Evolutionary conservation across 805 yeast species (phyloP).

Genomic region (Pichia exigua): DNA sequence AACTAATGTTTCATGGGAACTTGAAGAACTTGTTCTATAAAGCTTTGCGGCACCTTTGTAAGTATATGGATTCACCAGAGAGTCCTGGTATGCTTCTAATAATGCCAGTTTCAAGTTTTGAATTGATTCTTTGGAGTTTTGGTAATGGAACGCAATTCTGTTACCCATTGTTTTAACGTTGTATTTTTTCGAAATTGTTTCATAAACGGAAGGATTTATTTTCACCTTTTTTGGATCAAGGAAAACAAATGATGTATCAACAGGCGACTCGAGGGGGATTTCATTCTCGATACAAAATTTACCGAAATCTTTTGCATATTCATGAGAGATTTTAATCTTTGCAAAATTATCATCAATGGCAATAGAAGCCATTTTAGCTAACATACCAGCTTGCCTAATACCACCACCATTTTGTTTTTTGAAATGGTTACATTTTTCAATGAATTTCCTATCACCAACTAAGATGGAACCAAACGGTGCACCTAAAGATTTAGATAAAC

Average conservation of each 20-base stretch:
- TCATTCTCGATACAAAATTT: slow-evolving; percentile 44
- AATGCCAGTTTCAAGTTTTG: slow-evolving; percentile 51
- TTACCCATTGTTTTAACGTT: slow-evolving; percentile 62
- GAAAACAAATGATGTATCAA: slow-evolving; percentile 78
- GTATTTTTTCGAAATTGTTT: slow-evolving; percentile 39
- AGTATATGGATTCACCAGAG: slow-evolving; percentile 44
- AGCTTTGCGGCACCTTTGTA: slow-evolving; percentile 14
- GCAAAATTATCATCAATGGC: slow-evolving; percentile 71
- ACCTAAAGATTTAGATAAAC: slow-evolving; percentile 83
- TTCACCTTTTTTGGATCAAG: slow-evolving; percentile 47
- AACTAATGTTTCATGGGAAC: slow-evolving; percentile 1
- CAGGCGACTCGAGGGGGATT: slow-evolving; percentile 59
- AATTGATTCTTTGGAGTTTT: slow-evolving; percentile 45
- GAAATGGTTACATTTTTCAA: slow-evolving; percentile 72
- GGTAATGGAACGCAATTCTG: slow-evolving; percentile 77
- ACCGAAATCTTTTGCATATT: slow-evolving; percentile 41
- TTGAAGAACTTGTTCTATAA: slow-evolving; percentile 10
- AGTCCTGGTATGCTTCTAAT: slow-evolving; percentile 47
- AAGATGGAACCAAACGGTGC: slow-evolving; percentile 90
- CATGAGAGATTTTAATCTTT: slow-evolving; percentile 43
- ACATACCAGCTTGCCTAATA: slow-evolving; percentile 78
- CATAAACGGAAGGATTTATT: slow-evolving; percentile 42
- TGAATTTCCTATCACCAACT: slow-evolving; percentile 56
- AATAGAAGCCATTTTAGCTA: slow-evolving; percentile 68
- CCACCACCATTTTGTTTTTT: slow-evolving; percentile 94